Percentiles rank a stretch among this genome's conserved stretches.
Evolutionary conservation across 176 grass and related monocot species (phyloP).

Genomic region (Rhynchospora tenuis): DNA sequence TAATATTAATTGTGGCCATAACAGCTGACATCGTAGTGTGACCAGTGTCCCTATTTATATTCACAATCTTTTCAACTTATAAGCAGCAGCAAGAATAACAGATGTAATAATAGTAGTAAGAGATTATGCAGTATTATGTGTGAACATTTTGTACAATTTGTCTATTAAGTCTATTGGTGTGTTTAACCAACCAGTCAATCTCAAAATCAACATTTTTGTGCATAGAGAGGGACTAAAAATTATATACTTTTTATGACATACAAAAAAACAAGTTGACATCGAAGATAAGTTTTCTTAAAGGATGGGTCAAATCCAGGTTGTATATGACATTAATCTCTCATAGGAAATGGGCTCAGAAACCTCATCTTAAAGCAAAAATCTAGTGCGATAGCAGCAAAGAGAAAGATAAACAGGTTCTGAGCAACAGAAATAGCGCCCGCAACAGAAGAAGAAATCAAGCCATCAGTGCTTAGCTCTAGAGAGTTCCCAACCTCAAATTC

Average conservation of each 20-base stretch:
- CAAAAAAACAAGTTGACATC: not conserved
- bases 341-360: slow-evolving; percentile 76
- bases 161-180: not conserved
- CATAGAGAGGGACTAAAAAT: not conserved
- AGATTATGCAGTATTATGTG: too few species aligned
- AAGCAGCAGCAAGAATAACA: not conserved
- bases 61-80: not conserved
- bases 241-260: not conserved
- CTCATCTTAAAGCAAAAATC: slow-evolving; percentile 89
- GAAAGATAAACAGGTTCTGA: slow-evolving; percentile 73
- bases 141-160: not conserved
- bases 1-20: not conserved
- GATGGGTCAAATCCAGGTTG: not conserved
- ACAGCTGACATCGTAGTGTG: too few species aligned
- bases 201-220: not conserved
- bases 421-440: slow-evolving; percentile 48
- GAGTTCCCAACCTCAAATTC: slow-evolving; percentile 37
- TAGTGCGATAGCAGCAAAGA: slow-evolving; percentile 71
- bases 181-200: not conserved
- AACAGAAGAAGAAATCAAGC: slow-evolving; percentile 39
- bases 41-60: not conserved
- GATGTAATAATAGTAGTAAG: not conserved
- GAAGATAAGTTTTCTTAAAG: slow-evolving; percentile 20
- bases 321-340: slow-evolving; percentile 28
- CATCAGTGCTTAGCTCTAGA: slow-evolving; percentile 50